Evolutionary conservation across 2,329 filamentous ascomycete genomes (phyloP), one percentile per base, ranked within the genome.

Genomic region (Diaporthe destruens): DNA sequence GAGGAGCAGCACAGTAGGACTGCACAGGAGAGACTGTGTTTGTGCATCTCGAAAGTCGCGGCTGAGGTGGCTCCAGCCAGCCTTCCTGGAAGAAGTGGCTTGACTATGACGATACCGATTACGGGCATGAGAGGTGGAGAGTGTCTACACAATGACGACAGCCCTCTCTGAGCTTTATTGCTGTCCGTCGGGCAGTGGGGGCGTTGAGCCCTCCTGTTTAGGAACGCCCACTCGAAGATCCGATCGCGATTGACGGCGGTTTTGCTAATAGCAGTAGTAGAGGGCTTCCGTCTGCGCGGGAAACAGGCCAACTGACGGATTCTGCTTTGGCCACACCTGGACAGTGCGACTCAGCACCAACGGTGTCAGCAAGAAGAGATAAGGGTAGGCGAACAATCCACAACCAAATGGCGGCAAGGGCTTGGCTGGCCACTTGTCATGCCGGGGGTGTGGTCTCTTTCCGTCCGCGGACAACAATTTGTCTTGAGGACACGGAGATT

Each of bases 31-130:
- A 59, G 42, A 73, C 67, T 73, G 71, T 73, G 71, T 73, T 73
- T 71, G 71, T 44, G 71, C 67, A 66, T 36, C 29, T 16, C 57
- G 29, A 66, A 16, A 53, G 51, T 66, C 56, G 51, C 56, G 66
- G 49, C 51, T 57, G 56, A 59, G 68, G 57, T 71, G 51, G 18
- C 34, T 42, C 25, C 44, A 70, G 51, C 25, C 42, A 39, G 68
- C 29, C 54, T 34, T 47, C 20, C 39, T 18, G 39, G 56, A 54
- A 59, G 59, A 65, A 44, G 71, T 71, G 72, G 72, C 72, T 61
- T 61, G 72, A 71, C 72, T 34, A 61, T 71, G 72, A 73, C 68
- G 72, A 42, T 71, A 68, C 70, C 68, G 68, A 49, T 36, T 54
- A 61, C 49, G 53, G 49, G 42, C 47, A 39, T n/a, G 69, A 67